Evolutionary conservation across 2,329 filamentous ascomycete genomes (phyloP).

Genomic region (Diplodia seriata): DNA sequence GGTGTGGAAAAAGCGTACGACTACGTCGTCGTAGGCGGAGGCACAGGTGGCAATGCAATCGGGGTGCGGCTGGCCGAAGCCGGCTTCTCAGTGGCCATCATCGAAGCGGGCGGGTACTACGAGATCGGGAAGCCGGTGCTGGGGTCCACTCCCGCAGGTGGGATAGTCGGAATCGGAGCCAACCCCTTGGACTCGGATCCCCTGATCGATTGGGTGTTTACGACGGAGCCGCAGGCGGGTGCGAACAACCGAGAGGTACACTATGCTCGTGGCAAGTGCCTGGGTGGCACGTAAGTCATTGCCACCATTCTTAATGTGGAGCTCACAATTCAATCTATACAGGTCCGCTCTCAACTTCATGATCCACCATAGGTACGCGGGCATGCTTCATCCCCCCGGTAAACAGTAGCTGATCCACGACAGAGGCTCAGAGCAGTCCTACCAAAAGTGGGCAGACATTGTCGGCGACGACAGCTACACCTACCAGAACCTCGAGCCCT

Average conservation of each 20-base stretch:
- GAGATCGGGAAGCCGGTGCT: conserved; percentile 39
- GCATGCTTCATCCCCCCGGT: background rate
- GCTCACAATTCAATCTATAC: background rate
- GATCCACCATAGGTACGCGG: background rate
- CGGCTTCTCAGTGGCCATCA: conserved; percentile 40
- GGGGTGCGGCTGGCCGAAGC: conserved; percentile 37
- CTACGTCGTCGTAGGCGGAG: conserved; percentile 35
- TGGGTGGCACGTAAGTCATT: conserved; percentile 32
- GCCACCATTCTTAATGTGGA: background rate
- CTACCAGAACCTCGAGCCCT: conserved; percentile 41
- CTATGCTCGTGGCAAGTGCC: conserved; percentile 40
- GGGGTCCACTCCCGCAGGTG: conserved; percentile 39
- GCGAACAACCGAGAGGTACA: conserved; percentile 34
- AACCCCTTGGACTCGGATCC: conserved; percentile 37
- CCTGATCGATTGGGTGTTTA: conserved; percentile 41
- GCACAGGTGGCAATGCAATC: conserved; percentile 37
- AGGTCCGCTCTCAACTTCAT: background rate
- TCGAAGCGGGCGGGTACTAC: conserved; percentile 46
- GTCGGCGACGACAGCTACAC: conserved; percentile 44
- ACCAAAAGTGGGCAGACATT: conserved; percentile 41
- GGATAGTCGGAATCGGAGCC: conserved; percentile 38
- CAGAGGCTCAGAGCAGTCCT: conserved; percentile 35
- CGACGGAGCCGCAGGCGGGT: conserved; percentile 38
- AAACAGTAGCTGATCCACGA: background rate
- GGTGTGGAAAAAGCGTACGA: conserved; percentile 13